Percentiles rank a stretch among this genome's conserved stretches.
Evolutionary conservation across 2,329 filamentous ascomycete species (phyloP).

Genomic region (Bipolaris zeicola): DNA sequence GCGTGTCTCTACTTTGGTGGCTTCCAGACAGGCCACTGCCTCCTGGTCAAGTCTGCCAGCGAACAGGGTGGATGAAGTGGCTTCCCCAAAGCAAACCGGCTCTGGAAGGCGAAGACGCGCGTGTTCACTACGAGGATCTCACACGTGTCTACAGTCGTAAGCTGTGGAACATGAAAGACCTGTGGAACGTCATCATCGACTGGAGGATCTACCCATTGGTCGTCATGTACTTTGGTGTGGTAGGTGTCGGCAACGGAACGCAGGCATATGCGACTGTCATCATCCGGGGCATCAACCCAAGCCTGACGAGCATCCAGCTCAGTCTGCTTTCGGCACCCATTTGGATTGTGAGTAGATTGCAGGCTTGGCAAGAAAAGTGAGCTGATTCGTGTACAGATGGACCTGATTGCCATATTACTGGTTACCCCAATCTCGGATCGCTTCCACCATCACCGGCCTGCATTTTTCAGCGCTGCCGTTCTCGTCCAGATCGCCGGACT

Average conservation of each 20-base stretch:
- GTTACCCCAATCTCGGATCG: conserved; percentile 86
- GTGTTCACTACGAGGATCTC: conserved; percentile 82
- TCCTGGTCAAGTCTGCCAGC: conserved; percentile 66
- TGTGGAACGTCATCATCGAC: conserved; percentile 74
- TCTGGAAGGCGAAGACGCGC: conserved; percentile 75
- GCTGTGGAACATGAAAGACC: conserved; percentile 74
- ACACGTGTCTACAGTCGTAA: conserved; percentile 77
- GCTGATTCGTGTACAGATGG: conserved; percentile 63
- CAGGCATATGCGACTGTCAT: conserved; percentile 89
- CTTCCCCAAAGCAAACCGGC: conserved; percentile 73
- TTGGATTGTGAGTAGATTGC: conserved; percentile 73
- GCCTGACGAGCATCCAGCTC: conserved; percentile 73
- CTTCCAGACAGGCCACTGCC: conserved; percentile 80
- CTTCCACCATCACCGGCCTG: conserved; percentile 77
- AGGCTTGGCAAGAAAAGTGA: neutral
- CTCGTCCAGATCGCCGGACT: conserved; percentile 82
- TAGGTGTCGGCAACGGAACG: conserved; percentile 88
- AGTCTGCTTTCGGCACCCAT: conserved; percentile 88
- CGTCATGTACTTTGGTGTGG: conserved; percentile 94
- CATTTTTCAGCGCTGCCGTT: conserved; percentile 79
- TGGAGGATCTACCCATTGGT: conserved; percentile 88
- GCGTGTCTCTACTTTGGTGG: conserved; percentile 83
- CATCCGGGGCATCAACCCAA: conserved; percentile 76
- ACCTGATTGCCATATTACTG: conserved; percentile 83
- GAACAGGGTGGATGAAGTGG: conserved; percentile 63